Base-by-base conservation (phyloP, 2,329 filamentous ascomycete species). In the Trichoderma atrobrunneum region DNA sequence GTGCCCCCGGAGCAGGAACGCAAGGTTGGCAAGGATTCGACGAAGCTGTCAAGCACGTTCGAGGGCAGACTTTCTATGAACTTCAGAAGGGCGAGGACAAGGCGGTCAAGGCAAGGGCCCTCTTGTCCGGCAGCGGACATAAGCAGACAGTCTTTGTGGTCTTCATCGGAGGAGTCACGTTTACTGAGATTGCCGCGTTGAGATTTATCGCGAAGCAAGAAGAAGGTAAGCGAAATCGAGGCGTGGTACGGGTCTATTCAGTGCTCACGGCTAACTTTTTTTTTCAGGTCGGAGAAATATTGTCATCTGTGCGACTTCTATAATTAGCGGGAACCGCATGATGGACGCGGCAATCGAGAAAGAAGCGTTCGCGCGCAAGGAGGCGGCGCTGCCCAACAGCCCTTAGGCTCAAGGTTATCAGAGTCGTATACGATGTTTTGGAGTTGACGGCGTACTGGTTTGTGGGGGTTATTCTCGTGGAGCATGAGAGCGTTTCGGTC, bases 21-120 rank as follows among this genome's bases (percentile, higher is more conserved):
- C 91, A 95, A 76, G 95, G 95, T 12, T 97, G 95, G 92, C 90
- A 94, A 73, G 94, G 95, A 0, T 99, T 98, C 78, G 96, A 99
- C 76, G 95, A 98, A 74, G 89, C 93, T 2, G 88, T 97, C 62
- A 97, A 96, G 81, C 93, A 96, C 79, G 93, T 94, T 16, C 89
- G 92, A 21, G 96, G 96, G 5, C 90, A 92, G 74, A 97, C 94
- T 0, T 97, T 99, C 78, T 97, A 97, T 78, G 92, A 97, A 78
- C 87, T 92, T 56, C 96, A 99, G 79, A 95, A 93, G 77, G 95
- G 95, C 3, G 93, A 97, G 78, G 95, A 98, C 78, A 97, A 96
- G 80, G 94, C 95, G 1, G 90, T 95, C 36, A 95, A 95, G 77
- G 95, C 95, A 18, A 87, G 94, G 71, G 91, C 93, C 73, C 88